Evolutionary conservation across 768 basidiomycete genomes (phyloP).

Genomic region (Coprinopsis strossmayeri): DNA sequence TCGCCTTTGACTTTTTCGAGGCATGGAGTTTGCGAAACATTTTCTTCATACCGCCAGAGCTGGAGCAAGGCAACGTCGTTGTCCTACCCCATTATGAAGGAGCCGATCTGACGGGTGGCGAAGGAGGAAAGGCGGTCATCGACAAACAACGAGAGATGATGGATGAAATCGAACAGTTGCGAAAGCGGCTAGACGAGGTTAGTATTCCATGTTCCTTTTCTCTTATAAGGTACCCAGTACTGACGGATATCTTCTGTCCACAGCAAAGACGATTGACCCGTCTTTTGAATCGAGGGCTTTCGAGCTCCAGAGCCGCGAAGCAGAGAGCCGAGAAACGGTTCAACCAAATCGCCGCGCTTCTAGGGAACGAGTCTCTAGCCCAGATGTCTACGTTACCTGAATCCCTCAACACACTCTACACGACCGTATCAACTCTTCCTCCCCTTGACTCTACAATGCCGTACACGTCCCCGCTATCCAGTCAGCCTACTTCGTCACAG

Average conservation of each 20-base stretch:
- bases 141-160: conserved; percentile 55
- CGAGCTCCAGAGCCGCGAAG: conserved; percentile 3
- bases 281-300: conserved; percentile 3
- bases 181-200: conserved; percentile 65
- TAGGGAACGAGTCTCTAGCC: background rate
- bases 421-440: conserved; percentile 1
- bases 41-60: conserved; percentile 64
- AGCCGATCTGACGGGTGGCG: conserved; percentile 50
- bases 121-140: background rate
- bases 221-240: background rate
- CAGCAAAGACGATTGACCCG: conserved; percentile 8
- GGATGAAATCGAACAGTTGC: conserved; percentile 61
- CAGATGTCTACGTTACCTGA: background rate
- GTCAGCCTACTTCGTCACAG: conserved; percentile 2
- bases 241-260: no score
- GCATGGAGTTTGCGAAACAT: conserved; percentile 87
- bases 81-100: conserved; percentile 73
- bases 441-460: conserved; percentile 4
- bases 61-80: conserved; percentile 37
- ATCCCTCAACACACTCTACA: conserved; percentile 2
- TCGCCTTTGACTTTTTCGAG: conserved; percentile 90
- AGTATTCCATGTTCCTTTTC: conserved; percentile 19
- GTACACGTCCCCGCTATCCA: background rate
- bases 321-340: conserved; percentile 3
- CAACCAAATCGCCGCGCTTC: background rate